Evolutionary conservation across 2,329 filamentous ascomycete species (phyloP), one percentile per base, ranked within the genome.

Genomic region (Fusarium verrucosum): DNA sequence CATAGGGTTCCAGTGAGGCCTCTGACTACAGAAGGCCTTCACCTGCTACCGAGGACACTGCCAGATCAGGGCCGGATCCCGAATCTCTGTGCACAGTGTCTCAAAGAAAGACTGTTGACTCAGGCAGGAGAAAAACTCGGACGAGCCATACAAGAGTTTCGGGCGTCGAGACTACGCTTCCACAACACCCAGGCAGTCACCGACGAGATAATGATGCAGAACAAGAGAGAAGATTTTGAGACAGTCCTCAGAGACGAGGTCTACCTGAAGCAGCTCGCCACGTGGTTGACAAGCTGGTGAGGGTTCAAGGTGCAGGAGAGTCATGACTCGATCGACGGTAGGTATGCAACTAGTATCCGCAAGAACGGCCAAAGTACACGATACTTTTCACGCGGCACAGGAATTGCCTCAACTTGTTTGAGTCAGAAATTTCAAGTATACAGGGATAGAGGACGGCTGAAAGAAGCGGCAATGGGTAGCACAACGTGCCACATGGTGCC

Each of bases 11-110:
- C 53, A 28, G 55, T 67, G 10, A 66, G 69, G 3, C 50, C 66
- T 16, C 54, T 79, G 38, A 71, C 73, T 1, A 59, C 58, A 5
- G 68, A 75, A 30, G 72, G 67, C 8, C 70, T 80, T n/a, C 63
- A 70, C 43, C 49, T 69, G 1, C 43, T 79, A n/a, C 77, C 78
- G 1, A 58, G 58, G 19, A 79, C 76, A 4, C 61, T 78, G 1
- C 50, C 71, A 5, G 70, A 73, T 6, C 73, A 72, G 11, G 76
- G 77, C 5, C 16, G 43, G n/a, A 70, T 78, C 37, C 68, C 70
- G n/a, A 37, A 58, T 25, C 30, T 61, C 11, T 75, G 72, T 35
- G 28, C 43, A 11, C 19, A 36, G 14, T 74, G 67, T 32, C 52
- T 58, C n/a, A 58, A 50, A 36, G 26, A 36, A 42, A 38, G n/a